Conservation (phyloP, 257 asterid genomes). For the Haberlea rhodopensis region DNA sequence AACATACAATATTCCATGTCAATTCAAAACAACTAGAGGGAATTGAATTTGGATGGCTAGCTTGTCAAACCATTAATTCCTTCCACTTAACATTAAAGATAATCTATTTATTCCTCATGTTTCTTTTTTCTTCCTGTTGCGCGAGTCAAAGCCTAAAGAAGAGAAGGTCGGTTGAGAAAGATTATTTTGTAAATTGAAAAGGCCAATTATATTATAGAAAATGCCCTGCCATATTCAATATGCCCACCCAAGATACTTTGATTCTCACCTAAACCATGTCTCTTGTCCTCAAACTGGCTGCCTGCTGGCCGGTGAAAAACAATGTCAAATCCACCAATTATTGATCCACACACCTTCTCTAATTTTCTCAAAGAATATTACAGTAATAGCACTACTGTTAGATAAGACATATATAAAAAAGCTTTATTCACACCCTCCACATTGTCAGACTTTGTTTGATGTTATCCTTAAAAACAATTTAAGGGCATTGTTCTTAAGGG, state of each 20-base stretch:
- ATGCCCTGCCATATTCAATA: conserved; percentile 24
- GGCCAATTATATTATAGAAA: conserved; percentile 24
- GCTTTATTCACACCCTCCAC: neutral
- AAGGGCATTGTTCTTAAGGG: no score
- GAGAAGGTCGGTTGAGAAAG: conserved; percentile 26
- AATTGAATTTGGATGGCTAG: conserved; percentile 38
- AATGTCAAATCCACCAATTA: conserved; percentile 38
- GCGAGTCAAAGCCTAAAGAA: conserved; percentile 32
- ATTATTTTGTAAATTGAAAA: conserved; percentile 40
- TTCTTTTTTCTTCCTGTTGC: neutral
- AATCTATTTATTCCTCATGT: conserved; percentile 43
- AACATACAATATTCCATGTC: conserved; percentile 41
- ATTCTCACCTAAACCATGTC: conserved; percentile 28
- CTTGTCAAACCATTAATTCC: conserved; percentile 47
- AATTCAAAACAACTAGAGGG: conserved; percentile 42
- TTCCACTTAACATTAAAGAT: conserved; percentile 54
- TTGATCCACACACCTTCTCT: conserved; percentile 4
- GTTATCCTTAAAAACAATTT: no score
- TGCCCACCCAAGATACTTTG: neutral
- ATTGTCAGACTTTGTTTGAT: no score
- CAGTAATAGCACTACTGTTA: neutral
- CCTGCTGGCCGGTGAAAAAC: conserved; percentile 46
- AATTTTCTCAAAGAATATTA: neutral
- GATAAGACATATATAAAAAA: conserved; percentile 20
- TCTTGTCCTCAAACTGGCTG: conserved; percentile 30